phyloP scores from a whole-genome alignment of 179 eudicot species.

The Amaranthus tricolor region DNA sequence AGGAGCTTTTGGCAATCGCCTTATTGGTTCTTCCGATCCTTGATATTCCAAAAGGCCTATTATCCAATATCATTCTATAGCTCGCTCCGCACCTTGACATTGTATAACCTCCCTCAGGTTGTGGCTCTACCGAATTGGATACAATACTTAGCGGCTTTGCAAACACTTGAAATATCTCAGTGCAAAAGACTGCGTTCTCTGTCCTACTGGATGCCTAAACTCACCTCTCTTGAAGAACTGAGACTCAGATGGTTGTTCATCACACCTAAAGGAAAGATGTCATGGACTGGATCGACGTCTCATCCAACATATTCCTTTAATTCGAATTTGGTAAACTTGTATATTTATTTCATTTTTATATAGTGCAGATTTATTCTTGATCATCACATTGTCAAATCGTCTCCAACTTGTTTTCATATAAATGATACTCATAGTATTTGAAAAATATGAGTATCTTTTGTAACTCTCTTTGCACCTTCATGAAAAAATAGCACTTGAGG shows the following conservation, averaged over 20 bases:
- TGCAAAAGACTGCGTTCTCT: constrained; percentile 2
- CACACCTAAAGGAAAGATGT: constrained; percentile 15
- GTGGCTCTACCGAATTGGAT: constrained; percentile 17
- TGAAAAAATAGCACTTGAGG: no score
- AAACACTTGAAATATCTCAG: background rate
- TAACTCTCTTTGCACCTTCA: no score
- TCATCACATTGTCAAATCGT: no score
- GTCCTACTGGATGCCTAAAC: constrained; percentile 22
- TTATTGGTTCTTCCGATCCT: no score
- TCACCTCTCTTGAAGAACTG: constrained; percentile 16
- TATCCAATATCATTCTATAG: no score
- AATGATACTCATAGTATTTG: no score
- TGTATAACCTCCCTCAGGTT: background rate
- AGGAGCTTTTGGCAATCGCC: no score
- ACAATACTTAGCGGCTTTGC: constrained; percentile 19
- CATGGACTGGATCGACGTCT: constrained; percentile 21
- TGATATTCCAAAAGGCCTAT: no score
- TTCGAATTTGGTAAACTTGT: background rate
- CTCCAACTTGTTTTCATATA: no score
- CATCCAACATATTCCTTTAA: constrained; percentile 17
- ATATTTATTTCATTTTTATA: no score
- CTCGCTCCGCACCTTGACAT: background rate
- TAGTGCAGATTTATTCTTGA: no score
- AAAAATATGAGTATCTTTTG: no score
- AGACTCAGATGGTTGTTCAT: background rate